A percentile compares a stretch with the other conserved stretches of the same genome.
Conservation (phyloP, 2,329 filamentous ascomycete species). For the Epichloe gansuensis region DNA sequence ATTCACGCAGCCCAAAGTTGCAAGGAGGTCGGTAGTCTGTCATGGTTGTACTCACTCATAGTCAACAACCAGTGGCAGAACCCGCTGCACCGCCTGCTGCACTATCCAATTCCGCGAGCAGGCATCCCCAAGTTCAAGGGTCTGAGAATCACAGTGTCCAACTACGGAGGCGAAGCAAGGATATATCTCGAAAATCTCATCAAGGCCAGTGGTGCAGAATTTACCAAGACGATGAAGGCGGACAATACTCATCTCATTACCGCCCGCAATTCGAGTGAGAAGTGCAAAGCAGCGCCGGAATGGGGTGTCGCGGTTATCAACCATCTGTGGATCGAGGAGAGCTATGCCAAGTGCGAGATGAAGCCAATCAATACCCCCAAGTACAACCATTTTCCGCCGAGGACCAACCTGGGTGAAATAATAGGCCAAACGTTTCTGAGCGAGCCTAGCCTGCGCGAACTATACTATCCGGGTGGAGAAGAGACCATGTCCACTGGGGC, state of each 20-base stretch:
- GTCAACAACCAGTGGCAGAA: constrained; percentile 82
- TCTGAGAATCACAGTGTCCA: constrained; percentile 78
- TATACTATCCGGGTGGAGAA: constrained; percentile 56
- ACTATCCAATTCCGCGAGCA: constrained; percentile 72
- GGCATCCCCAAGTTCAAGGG: constrained; percentile 70
- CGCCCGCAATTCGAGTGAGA: constrained; percentile 79
- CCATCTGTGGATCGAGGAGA: constrained; percentile 95
- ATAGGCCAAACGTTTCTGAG: constrained; percentile 83
- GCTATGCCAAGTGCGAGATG: constrained; percentile 77
- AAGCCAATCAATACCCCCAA: constrained; percentile 60
- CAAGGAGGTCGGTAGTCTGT: constrained; percentile 81
- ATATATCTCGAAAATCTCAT: constrained; percentile 90
- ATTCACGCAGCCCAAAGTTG: constrained; percentile 59
- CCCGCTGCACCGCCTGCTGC: constrained; percentile 68
- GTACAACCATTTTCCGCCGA: constrained; percentile 76
- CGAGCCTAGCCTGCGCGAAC: constrained; percentile 42
- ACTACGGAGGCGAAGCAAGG: constrained; percentile 89
- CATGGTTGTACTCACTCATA: constrained; percentile 90
- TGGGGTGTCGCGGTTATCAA: constrained; percentile 89
- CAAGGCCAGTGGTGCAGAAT: constrained; percentile 69
- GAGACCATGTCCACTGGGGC: constrained; percentile 30
- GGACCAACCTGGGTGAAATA: constrained; percentile 86
- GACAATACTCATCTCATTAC: constrained; percentile 96
- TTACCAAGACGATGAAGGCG: constrained; percentile 87
- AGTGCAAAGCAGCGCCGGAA: constrained; percentile 81